These are phyloP conservation scores for Septoria linicola DNA, from an alignment of 2,329 filamentous ascomycete species.

Conservation along the genomic window DNA sequence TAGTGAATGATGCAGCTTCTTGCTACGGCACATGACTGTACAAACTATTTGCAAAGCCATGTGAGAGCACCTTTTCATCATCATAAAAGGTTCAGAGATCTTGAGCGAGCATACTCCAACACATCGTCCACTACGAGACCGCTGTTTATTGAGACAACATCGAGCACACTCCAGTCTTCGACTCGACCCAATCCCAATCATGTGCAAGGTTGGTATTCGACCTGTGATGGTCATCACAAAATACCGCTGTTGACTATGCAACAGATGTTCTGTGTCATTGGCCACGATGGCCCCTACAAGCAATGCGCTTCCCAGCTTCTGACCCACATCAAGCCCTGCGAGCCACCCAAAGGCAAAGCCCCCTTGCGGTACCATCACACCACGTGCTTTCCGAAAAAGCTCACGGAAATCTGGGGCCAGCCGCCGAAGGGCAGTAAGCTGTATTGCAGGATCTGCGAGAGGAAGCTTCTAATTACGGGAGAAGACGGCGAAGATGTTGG, in stretches of 20 bases:
- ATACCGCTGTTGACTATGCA: not conserved
- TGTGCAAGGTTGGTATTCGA: too few relatives aligned
- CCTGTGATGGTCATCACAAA: too few relatives aligned
- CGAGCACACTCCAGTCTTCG: too few relatives aligned
- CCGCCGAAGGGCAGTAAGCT: conserved; percentile 2
- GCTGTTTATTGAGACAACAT: too few relatives aligned
- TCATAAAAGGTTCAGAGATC: too few relatives aligned
- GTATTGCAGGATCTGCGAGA: conserved; percentile 8
- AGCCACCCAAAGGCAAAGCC: conserved; percentile 1
- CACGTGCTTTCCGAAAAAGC: conserved; percentile 4
- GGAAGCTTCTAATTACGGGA: not conserved
- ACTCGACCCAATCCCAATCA: too few relatives aligned
- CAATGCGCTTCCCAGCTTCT: conserved; percentile 5
- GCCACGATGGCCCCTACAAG: conserved; percentile 8
- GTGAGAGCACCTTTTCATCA: too few relatives aligned
- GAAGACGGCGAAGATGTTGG: conserved; percentile 2
- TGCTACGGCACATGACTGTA: too few relatives aligned
- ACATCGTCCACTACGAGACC: too few relatives aligned
- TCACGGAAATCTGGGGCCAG: conserved; percentile 7
- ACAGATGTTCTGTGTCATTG: conserved; percentile 11
- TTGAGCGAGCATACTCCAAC: too few relatives aligned
- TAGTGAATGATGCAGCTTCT: too few relatives aligned
- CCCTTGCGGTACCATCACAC: conserved; percentile 2
- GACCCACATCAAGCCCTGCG: conserved; percentile 3
- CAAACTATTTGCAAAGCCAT: too few relatives aligned